A percentile compares a stretch with the other conserved stretches of the same genome.
phyloP scores from a whole-genome alignment of 2,329 filamentous ascomycete species.

The Aciculosporium take region DNA sequence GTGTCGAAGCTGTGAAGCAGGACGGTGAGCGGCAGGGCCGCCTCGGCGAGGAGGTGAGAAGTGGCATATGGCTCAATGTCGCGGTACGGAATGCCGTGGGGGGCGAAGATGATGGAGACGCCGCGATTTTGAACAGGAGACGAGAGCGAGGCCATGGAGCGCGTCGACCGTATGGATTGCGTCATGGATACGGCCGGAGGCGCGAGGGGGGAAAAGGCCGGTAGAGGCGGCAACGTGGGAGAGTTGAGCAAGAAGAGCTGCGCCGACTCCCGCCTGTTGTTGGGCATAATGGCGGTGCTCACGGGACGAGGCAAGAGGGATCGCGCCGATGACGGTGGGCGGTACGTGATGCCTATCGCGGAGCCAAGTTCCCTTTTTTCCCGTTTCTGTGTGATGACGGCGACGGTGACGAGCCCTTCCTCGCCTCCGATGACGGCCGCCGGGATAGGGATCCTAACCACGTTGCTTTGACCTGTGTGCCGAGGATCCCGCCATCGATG shows the following conservation, averaged over 20 bases:
- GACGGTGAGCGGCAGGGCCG: slow-evolving; percentile 46
- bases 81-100: slow-evolving; percentile 44
- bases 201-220: slow-evolving; percentile 17
- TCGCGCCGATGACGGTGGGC: slow-evolving; percentile 31
- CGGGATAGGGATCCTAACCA: slow-evolving; percentile 37
- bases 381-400: slow-evolving; percentile 46
- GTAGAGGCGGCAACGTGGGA: slow-evolving; percentile 2
- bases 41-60: slow-evolving; percentile 39
- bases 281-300: slow-evolving; percentile 8
- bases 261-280: slow-evolving; percentile 4
- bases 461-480: slow-evolving; percentile 17
- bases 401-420: slow-evolving; percentile 56
- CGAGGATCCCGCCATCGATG: slow-evolving; percentile 31
- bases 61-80: slow-evolving; percentile 41
- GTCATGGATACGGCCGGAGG: slow-evolving; percentile 22
- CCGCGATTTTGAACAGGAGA: slow-evolving; percentile 26
- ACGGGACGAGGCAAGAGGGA: slow-evolving; percentile 9
- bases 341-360: slow-evolving; percentile 59
- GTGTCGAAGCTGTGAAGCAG: slow-evolving; percentile 51
- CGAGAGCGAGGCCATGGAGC: slow-evolving; percentile 21
- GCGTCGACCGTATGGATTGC: slow-evolving; percentile 21
- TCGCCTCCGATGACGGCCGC: slow-evolving; percentile 35
- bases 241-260: slow-evolving; percentile 1
- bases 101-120: slow-evolving; percentile 49
- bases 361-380: slow-evolving; percentile 49